Evolutionary conservation across 768 basidiomycete genomes (phyloP).

Genomic region (Termitomyces sp.): DNA sequence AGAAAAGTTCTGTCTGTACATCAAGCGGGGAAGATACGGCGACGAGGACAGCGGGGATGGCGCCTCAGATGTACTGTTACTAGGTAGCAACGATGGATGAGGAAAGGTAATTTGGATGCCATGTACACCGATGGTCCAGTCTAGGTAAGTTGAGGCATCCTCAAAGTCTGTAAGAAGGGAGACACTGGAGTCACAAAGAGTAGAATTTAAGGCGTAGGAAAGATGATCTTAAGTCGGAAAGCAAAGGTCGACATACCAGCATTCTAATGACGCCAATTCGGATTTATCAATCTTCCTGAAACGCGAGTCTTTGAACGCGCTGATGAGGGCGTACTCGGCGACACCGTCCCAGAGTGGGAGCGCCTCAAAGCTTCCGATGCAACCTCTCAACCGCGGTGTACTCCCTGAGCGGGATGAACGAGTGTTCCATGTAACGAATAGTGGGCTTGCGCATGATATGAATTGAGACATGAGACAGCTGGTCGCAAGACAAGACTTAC

Average conservation of each 20-base stretch:
- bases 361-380: slow-evolving; percentile 90
- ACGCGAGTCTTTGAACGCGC: slow-evolving; percentile 83
- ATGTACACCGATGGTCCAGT: slow-evolving; percentile 91
- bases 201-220: not conserved
- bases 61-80: slow-evolving; percentile 45
- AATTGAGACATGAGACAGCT: not conserved
- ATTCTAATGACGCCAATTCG: slow-evolving; percentile 80
- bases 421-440: slow-evolving; percentile 97
- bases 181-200: slow-evolving; percentile 43
- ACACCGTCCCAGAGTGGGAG: slow-evolving; percentile 70
- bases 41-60: slow-evolving; percentile 72
- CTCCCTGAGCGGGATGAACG: slow-evolving; percentile 55
- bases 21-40: slow-evolving; percentile 46
- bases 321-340: slow-evolving; percentile 85
- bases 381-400: slow-evolving; percentile 71
- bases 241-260: slow-evolving; percentile 55
- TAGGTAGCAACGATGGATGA: slow-evolving; percentile 58
- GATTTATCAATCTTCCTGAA: slow-evolving; percentile 74
- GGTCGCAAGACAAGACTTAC: slow-evolving; percentile 39
- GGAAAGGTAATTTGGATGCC: slow-evolving; percentile 88
- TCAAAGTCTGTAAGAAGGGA: slow-evolving; percentile 95
- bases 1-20: slow-evolving; percentile 56
- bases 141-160: slow-evolving; percentile 75
- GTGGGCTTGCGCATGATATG: slow-evolving; percentile 46
- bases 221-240: not conserved